Evolutionary conservation across 768 basidiomycete species (phyloP).

Genomic region (Collybiopsis confluens): DNA sequence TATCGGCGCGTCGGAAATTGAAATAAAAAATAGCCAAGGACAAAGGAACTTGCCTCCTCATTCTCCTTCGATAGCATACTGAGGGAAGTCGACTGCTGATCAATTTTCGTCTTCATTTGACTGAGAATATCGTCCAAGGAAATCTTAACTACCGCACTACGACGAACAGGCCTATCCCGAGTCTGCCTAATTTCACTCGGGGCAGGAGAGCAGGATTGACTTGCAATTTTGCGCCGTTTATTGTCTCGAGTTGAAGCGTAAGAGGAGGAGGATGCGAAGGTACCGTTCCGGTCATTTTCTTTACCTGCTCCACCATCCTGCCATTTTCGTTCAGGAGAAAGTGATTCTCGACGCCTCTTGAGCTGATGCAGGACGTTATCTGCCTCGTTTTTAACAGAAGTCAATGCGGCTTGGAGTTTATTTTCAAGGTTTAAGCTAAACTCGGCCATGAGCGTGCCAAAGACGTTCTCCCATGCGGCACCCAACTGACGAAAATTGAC

Average conservation of each 20-base stretch:
- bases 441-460: conserved; percentile 36
- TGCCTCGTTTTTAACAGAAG: conserved; percentile 26
- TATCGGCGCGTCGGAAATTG: neutral
- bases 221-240: conserved; percentile 4
- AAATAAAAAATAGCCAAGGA: neutral
- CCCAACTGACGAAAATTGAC: conserved; percentile 35
- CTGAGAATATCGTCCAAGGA: conserved; percentile 30
- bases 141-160: neutral
- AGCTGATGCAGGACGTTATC: conserved; percentile 14
- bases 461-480: conserved; percentile 42
- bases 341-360: neutral
- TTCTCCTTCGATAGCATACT: conserved; percentile 43
- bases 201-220: neutral
- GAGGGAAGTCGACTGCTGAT: conserved; percentile 42
- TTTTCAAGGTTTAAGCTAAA: conserved; percentile 34
- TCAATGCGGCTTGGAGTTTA: conserved; percentile 28
- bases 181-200: neutral
- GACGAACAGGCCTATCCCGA: neutral
- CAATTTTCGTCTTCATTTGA: conserved; percentile 45
- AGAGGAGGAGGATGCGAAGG: too few species aligned
- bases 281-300: neutral
- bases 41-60: conserved; percentile 29
- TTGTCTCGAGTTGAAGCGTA: neutral
- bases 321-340: neutral
- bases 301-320: neutral